Base-by-base conservation (phyloP, 2,329 filamentous ascomycete species). In the Dryadomyces quercus-mongolicae region DNA sequence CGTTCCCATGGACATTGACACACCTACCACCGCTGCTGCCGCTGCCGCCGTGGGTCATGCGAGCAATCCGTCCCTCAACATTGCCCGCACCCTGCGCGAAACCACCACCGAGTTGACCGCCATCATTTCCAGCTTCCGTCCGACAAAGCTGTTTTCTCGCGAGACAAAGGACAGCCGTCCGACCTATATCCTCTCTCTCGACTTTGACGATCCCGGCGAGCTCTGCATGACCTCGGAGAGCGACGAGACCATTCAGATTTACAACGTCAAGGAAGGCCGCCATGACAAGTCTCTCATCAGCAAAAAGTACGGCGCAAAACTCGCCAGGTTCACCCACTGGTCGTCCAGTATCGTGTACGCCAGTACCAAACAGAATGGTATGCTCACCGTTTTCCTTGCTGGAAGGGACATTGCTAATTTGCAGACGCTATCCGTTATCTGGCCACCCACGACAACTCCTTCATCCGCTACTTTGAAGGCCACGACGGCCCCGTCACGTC, bases 171-270 rank as follows among this genome's bases (percentile, higher is more conserved):
- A 77, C 55, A 71, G 72, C 55, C 68, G 74, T 10, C 72, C 75
- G 51, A 81, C 84, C 4, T 77, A 83, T 60, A 82, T 96, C 56
- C 86, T 93, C 9, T 97, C 92, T 1, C 81, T 98, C 62, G 92
- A 98, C 72, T 98, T 95, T 66, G 91, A 97, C 68, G 91, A 97
- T 71, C 86, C 88, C 46, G 93, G 93, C 67, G 90, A 96, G 68
- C 86, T 92, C 51, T 80, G 94, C 56, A 89, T 98, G 70, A 88
- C 91, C 0, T 88, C 90, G 6, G 88, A 91, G 61, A 90, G 88
- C 71, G 93, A 98, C 68, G 91, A 96, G 67, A 94, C 88, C 3
- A 87, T 98, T 58, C 91, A 97, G 65, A 84, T 98, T 36, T 98
- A 94, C 73, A 95, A 93, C 63, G 85, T 95, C 59, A 88, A 86